Conservation (phyloP, 306 rosid genomes). For the Vachellia pachyceras region DNA sequence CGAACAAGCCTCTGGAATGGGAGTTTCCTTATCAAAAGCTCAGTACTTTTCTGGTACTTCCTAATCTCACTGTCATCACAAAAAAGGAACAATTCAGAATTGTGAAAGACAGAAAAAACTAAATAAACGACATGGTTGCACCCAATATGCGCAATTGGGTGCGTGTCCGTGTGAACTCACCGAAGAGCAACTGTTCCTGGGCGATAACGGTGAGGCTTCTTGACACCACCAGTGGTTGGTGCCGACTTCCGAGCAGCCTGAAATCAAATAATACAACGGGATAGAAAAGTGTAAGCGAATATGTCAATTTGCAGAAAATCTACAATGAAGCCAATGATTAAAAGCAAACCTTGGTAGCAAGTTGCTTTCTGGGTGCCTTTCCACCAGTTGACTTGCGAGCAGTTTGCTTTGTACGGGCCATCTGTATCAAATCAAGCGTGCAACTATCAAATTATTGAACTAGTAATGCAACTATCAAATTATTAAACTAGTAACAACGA, state of each 20-base stretch:
- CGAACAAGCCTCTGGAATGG: constrained; percentile 97
- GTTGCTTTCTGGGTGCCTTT: constrained; percentile 97
- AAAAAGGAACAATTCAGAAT: neutral
- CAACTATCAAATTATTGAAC: neutral
- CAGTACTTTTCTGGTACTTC: constrained; percentile 95
- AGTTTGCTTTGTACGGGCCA: constrained; percentile 99
- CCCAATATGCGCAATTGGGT: too few species aligned
- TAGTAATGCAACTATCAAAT: too few species aligned
- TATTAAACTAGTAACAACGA: neutral
- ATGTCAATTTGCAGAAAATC: neutral
- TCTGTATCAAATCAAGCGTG: constrained; percentile 30
- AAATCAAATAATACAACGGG: fast-evolving
- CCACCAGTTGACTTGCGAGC: constrained; percentile 98
- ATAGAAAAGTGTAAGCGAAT: neutral
- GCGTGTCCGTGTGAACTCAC: constrained; percentile 33
- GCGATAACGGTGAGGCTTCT: constrained; percentile 95
- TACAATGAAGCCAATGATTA: neutral
- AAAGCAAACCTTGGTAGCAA: constrained; percentile 83
- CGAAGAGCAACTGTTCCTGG: constrained; percentile 98
- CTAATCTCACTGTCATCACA: constrained; percentile 78
- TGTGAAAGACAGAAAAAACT: fast-evolving
- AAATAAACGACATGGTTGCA: neutral
- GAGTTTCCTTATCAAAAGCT: constrained; percentile 83
- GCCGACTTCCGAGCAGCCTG: constrained; percentile 99
- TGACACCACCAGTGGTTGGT: constrained; percentile 94